Conservation (phyloP, 768 basidiomycete genomes). For the Xanthoconium stramineum region DNA sequence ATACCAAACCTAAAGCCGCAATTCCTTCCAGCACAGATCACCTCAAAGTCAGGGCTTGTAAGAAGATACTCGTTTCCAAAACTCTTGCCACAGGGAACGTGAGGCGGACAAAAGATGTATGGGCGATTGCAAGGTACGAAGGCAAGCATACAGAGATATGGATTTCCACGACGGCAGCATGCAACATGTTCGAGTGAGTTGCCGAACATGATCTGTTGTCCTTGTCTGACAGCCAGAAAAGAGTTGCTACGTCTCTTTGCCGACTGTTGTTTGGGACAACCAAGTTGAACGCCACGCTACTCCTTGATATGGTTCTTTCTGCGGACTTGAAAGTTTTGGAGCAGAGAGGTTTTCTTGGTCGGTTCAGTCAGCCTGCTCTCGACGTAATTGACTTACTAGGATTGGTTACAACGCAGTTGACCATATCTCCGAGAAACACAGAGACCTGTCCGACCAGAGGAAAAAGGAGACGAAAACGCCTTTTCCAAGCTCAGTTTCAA, state of each 20-base stretch:
- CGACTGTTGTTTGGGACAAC: slow-evolving; percentile 68
- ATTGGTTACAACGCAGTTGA: slow-evolving; percentile 52
- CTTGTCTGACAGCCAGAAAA: slow-evolving; percentile 25
- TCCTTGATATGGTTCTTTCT: slow-evolving; percentile 87
- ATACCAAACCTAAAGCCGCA: slow-evolving; percentile 51
- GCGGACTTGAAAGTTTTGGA: slow-evolving; percentile 76
- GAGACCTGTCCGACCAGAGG: neutral
- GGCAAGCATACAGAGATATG: slow-evolving; percentile 61
- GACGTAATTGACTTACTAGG: neutral
- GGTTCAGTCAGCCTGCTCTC: slow-evolving; percentile 4
- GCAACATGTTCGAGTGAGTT: slow-evolving; percentile 87
- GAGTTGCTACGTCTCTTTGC: slow-evolving; percentile 79
- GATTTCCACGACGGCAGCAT: slow-evolving; percentile 62
- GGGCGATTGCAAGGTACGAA: slow-evolving; percentile 55
- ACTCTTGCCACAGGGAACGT: slow-evolving; percentile 48
- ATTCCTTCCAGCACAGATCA: slow-evolving; percentile 52
- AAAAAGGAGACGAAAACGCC: neutral
- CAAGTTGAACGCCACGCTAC: slow-evolving; percentile 75
- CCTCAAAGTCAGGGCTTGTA: slow-evolving; percentile 63
- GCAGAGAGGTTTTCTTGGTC: slow-evolving; percentile 78
- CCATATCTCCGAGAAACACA: slow-evolving; percentile 58
- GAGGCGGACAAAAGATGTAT: slow-evolving; percentile 55
- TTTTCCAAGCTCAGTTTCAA: neutral
- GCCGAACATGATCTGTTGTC: neutral
- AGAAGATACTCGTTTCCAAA: slow-evolving; percentile 57